Percentiles rank a stretch among this genome's conserved stretches.
Conservation (phyloP, 1,284 basidiomycete genomes). For the Pseudozyma flocculosa region DNA sequence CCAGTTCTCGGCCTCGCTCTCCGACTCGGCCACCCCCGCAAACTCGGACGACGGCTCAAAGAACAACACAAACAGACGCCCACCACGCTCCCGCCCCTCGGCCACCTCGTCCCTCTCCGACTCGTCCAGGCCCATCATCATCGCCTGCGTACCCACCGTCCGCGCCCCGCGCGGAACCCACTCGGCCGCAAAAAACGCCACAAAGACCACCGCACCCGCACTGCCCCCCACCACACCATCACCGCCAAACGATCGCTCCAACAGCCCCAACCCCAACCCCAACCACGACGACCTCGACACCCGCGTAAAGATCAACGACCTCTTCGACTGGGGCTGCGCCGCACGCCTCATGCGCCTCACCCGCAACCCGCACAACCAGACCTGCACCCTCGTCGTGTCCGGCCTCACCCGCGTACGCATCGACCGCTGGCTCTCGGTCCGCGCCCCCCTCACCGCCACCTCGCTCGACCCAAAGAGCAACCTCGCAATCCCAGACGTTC, state of each 20-base stretch:
- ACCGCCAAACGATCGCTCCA: neutral
- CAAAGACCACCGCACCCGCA: slow-evolving; percentile 28
- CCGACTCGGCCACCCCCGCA: slow-evolving; percentile 4
- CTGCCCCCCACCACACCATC: slow-evolving; percentile 5
- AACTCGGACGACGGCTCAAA: slow-evolving; percentile 20
- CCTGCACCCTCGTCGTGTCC: slow-evolving; percentile 51
- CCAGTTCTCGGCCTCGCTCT: slow-evolving; percentile 20
- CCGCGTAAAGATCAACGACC: slow-evolving; percentile 37
- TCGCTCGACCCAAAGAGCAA: slow-evolving; percentile 45
- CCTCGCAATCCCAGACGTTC: slow-evolving; percentile 43
- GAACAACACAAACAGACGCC: slow-evolving; percentile 10
- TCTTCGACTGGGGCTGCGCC: slow-evolving; percentile 52
- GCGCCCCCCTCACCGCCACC: slow-evolving; percentile 46
- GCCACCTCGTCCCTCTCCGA: slow-evolving; percentile 6
- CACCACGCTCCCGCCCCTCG: slow-evolving; percentile 9
- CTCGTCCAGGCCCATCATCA: slow-evolving; percentile 39
- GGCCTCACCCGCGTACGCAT: slow-evolving; percentile 50
- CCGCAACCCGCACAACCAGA: slow-evolving; percentile 49
- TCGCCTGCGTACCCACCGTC: slow-evolving; percentile 48
- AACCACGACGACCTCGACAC: slow-evolving; percentile 22
- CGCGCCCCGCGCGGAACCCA: slow-evolving; percentile 34
- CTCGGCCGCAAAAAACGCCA: slow-evolving; percentile 27
- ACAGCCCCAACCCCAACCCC: neutral
- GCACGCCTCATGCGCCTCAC: slow-evolving; percentile 52
- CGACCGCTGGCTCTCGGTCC: slow-evolving; percentile 49